phyloP scores from a whole-genome alignment of 2,329 filamentous ascomycete species.

The Coniella lustricola region DNA sequence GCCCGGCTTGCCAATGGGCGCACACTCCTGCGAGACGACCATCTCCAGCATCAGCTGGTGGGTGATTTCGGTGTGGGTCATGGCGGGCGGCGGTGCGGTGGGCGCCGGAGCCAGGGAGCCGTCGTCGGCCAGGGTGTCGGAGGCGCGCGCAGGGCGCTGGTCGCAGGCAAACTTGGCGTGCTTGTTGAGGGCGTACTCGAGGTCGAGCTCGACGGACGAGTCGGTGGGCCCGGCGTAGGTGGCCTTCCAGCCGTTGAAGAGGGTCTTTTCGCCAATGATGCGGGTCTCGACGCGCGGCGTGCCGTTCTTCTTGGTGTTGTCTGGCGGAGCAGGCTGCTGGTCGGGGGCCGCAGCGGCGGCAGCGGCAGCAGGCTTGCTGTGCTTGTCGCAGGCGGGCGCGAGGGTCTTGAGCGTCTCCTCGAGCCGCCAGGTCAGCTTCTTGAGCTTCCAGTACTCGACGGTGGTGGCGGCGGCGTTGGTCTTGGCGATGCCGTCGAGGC shows the following conservation, averaged over 20 bases:
- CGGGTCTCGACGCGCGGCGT: conserved; percentile 67
- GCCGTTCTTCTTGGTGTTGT: conserved; percentile 47
- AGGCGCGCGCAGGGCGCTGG: conserved; percentile 27
- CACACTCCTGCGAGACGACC: conserved; percentile 88
- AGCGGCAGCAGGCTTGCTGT: conserved; percentile 47
- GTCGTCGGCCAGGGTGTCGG: too few species aligned
- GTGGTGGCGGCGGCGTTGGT: conserved; percentile 62
- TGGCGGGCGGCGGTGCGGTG: conserved; percentile 31
- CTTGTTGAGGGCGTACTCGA: conserved; percentile 63
- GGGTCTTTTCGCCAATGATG: conserved; percentile 70
- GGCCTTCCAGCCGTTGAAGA: conserved; percentile 87
- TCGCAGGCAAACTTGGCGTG: conserved; percentile 67
- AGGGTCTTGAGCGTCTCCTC: conserved; percentile 79
- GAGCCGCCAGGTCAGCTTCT: conserved; percentile 87
- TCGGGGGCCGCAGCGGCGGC: conserved; percentile 33
- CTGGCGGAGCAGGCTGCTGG: conserved; percentile 14
- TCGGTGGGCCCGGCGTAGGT: conserved; percentile 41
- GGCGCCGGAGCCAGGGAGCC: too few species aligned
- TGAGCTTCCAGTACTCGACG: conserved; percentile 75
- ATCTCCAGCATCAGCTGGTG: conserved; percentile 88
- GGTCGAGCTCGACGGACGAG: conserved; percentile 67
- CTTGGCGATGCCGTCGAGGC: conserved; percentile 77
- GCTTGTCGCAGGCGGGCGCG: conserved; percentile 72
- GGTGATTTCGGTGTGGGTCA: conserved; percentile 68
- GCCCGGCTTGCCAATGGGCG: conserved; percentile 58